Conservation (phyloP, 2,329 filamentous ascomycete genomes). For the Xylaria sp. region DNA sequence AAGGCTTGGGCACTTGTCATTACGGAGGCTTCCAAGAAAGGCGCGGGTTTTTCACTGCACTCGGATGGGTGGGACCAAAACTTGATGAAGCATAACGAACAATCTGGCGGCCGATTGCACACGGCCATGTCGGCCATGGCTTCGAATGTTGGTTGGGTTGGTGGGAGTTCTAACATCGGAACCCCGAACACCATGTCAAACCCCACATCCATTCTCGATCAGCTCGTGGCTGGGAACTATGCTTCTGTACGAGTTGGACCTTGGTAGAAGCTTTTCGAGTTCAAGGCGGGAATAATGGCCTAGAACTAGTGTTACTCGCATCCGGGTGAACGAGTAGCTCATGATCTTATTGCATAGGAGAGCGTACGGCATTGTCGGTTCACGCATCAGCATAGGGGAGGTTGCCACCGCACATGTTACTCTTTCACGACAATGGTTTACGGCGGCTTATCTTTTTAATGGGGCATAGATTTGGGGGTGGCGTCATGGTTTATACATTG, state of each 20-base stretch:
- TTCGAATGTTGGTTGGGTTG: constrained; percentile 82
- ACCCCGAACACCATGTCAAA: constrained; percentile 52
- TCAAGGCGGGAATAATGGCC: not conserved
- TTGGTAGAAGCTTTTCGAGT: constrained; percentile 56
- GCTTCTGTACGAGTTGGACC: constrained; percentile 72
- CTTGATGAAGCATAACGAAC: constrained; percentile 86
- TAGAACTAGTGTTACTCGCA: constrained; percentile 8
- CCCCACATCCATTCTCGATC: constrained; percentile 69
- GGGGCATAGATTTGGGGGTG: constrained; percentile 45
- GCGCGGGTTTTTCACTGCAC: constrained; percentile 88
- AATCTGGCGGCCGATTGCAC: constrained; percentile 83
- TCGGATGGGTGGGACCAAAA: constrained; percentile 93
- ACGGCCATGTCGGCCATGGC: constrained; percentile 82
- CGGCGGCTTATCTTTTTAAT: constrained; percentile 41
- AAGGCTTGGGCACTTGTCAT: constrained; percentile 94
- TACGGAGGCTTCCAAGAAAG: constrained; percentile 88
- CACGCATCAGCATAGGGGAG: constrained; percentile 37
- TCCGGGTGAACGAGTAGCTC: not conserved
- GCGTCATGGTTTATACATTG: constrained; percentile 39
- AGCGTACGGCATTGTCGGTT: constrained; percentile 28
- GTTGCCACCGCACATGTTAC: constrained; percentile 37
- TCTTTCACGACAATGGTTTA: constrained; percentile 42
- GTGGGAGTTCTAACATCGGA: constrained; percentile 50
- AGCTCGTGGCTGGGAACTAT: constrained; percentile 70
- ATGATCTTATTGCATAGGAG: constrained; percentile 25